These are phyloP conservation scores for Diaporthe caulivora DNA, from an alignment of 2,329 filamentous ascomycete species.

Conservation along the genomic window DNA sequence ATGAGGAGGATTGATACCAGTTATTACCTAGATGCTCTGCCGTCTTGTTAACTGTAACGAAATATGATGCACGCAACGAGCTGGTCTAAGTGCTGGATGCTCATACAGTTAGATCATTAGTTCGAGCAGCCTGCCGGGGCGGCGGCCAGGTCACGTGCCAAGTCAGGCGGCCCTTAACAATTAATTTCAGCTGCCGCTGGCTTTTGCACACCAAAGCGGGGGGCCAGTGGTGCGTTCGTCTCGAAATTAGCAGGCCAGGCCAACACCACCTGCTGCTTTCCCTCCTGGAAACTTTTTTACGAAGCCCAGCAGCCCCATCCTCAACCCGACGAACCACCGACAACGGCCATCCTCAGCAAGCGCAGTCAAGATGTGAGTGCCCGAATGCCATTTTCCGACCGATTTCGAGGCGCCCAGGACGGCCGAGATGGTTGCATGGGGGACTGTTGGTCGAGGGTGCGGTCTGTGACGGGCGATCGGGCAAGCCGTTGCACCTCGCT, in stretches of 20 bases:
- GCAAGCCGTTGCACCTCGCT: conserved; percentile 19
- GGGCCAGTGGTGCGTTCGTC: conserved; percentile 32
- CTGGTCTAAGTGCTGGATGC: not conserved
- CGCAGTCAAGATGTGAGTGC: conserved; percentile 56
- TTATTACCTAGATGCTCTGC: not conserved
- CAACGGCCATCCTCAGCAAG: conserved; percentile 53
- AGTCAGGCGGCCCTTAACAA: conserved; percentile 40
- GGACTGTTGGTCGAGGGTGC: conserved; percentile 7
- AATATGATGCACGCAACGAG: too few species aligned
- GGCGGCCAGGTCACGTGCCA: conserved; percentile 32
- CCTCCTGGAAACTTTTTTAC: conserved; percentile 40
- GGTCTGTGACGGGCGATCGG: conserved; percentile 32
- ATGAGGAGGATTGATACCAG: not conserved
- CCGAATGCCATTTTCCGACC: conserved; percentile 34
- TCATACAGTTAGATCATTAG: not conserved
- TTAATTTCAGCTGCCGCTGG: conserved; percentile 24
- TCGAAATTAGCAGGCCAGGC: conserved; percentile 34
- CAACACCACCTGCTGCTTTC: conserved; percentile 33
- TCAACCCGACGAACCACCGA: conserved; percentile 41
- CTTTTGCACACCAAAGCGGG: conserved; percentile 34
- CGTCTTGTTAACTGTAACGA: too few species aligned
- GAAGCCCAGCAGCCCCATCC: conserved; percentile 41
- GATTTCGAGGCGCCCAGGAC: conserved; percentile 26
- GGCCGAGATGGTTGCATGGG: conserved; percentile 33
- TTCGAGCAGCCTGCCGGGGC: not conserved